phyloP scores from a whole-genome alignment of 306 rosid genomes.

The Acacia acuminata region DNA sequence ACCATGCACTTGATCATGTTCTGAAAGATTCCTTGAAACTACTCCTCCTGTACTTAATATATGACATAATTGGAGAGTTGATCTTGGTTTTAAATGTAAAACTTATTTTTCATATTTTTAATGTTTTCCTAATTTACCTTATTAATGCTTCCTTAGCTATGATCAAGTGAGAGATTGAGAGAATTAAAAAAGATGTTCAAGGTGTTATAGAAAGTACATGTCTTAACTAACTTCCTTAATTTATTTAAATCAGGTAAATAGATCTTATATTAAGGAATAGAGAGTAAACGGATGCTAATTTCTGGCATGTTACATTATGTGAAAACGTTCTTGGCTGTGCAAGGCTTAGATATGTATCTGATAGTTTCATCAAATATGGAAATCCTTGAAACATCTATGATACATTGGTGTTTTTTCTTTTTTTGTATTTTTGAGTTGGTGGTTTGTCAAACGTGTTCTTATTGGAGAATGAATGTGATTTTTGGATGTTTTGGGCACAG shows the following conservation, averaged over 20 bases:
- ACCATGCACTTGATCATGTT: neutral
- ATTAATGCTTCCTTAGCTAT: too few relatives aligned
- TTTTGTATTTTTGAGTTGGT: neutral
- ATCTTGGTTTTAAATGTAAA: too few relatives aligned
- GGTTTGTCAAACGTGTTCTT: neutral
- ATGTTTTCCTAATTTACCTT: too few relatives aligned
- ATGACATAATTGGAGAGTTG: too few relatives aligned
- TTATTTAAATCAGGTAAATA: too few relatives aligned
- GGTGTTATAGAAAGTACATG: too few relatives aligned
- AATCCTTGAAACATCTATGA: neutral
- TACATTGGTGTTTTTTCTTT: neutral
- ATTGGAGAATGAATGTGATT: constrained; percentile 20
- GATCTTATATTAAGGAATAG: too few relatives aligned
- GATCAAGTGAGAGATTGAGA: too few relatives aligned
- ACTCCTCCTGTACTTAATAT: neutral
- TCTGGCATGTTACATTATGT: neutral
- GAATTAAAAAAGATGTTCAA: too few relatives aligned
- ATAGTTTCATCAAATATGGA: neutral
- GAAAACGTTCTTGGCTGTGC: neutral
- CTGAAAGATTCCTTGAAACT: neutral
- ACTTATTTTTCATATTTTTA: too few relatives aligned
- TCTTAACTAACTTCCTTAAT: too few relatives aligned
- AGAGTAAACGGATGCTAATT: neutral
- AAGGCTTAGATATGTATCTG: neutral
- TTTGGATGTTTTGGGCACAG: constrained; percentile 40